Conservation (phyloP, 2,329 filamentous ascomycete species). For the Talaromyces sp. region DNA sequence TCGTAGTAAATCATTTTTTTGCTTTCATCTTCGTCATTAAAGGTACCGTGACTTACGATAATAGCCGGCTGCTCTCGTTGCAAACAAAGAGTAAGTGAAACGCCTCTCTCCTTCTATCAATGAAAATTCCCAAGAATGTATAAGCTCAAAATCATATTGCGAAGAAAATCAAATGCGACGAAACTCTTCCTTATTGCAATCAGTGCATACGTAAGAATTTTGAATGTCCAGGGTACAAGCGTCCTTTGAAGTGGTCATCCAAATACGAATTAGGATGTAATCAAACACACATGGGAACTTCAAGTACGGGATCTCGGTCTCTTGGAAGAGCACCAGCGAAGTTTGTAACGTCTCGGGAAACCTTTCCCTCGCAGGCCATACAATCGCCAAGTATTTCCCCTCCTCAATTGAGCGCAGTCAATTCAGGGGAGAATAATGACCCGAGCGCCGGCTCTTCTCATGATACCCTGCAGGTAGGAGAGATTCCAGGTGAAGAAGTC, state of each 20-base stretch:
- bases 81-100: background rate
- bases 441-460: background rate
- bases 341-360: background rate
- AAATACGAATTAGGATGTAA: conserved; percentile 1
- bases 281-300: background rate
- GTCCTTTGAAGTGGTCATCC: conserved; percentile 10
- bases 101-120: background rate
- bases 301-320: background rate
- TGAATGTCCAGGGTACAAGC: conserved; percentile 12
- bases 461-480: background rate
- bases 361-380: background rate
- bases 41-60: background rate
- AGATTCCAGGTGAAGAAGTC: background rate
- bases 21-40: background rate
- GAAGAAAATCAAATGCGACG: conserved; percentile 15
- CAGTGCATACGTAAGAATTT: conserved; percentile 9
- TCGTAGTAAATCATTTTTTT: background rate
- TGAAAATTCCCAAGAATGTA: too few species aligned
- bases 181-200: conserved; percentile 10
- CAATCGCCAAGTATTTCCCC: background rate
- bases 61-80: background rate
- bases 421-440: background rate
- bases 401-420: background rate
- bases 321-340: background rate
- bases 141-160: background rate